A percentile compares a stretch with the other conserved stretches of the same genome.
These are phyloP conservation scores for Aspergillus tamarii DNA, from an alignment of 2,329 filamentous ascomycete genomes.

Conservation along the genomic window DNA sequence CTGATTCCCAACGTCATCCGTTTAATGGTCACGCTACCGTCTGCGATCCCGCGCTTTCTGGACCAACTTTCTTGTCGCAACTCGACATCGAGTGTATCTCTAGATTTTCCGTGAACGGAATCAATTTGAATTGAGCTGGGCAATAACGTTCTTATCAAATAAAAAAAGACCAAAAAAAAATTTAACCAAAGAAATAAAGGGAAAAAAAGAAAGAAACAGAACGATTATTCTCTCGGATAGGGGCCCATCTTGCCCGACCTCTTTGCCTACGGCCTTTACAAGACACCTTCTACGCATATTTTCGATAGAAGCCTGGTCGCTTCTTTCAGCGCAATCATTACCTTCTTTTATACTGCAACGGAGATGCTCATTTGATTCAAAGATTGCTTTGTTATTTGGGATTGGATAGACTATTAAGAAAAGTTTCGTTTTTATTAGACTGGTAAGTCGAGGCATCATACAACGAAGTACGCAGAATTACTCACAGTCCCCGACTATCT, in stretches of 20 bases:
- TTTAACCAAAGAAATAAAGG: background rate
- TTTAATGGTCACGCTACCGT: slow-evolving; percentile 36
- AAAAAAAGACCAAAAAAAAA: background rate
- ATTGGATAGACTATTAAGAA: slow-evolving; percentile 33
- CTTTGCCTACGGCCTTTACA: slow-evolving; percentile 21
- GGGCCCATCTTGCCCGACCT: slow-evolving; percentile 6
- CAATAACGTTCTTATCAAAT: background rate
- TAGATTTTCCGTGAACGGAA: slow-evolving; percentile 16
- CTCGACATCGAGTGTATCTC: slow-evolving; percentile 14
- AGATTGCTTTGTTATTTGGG: slow-evolving; percentile 28
- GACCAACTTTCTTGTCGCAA: slow-evolving; percentile 15
- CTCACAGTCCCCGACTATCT: slow-evolving; percentile 16
- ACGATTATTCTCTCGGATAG: slow-evolving; percentile 9
- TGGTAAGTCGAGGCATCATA: slow-evolving; percentile 32
- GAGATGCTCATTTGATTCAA: slow-evolving; percentile 25
- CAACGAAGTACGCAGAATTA: slow-evolving; percentile 8
- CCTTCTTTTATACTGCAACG: slow-evolving; percentile 9
- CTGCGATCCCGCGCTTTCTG: slow-evolving; percentile 24
- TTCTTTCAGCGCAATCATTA: slow-evolving; percentile 22
- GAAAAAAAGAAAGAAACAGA: slow-evolving; percentile 10
- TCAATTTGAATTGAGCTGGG: slow-evolving; percentile 11
- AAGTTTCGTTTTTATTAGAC: slow-evolving; percentile 32
- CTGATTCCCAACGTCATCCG: slow-evolving; percentile 36
- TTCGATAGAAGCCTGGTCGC: slow-evolving; percentile 34
- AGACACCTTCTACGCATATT: slow-evolving; percentile 16